These are phyloP conservation scores for Hypericum androsaemum DNA, from an alignment of 345 rosid genomes.

Conservation along the genomic window DNA sequence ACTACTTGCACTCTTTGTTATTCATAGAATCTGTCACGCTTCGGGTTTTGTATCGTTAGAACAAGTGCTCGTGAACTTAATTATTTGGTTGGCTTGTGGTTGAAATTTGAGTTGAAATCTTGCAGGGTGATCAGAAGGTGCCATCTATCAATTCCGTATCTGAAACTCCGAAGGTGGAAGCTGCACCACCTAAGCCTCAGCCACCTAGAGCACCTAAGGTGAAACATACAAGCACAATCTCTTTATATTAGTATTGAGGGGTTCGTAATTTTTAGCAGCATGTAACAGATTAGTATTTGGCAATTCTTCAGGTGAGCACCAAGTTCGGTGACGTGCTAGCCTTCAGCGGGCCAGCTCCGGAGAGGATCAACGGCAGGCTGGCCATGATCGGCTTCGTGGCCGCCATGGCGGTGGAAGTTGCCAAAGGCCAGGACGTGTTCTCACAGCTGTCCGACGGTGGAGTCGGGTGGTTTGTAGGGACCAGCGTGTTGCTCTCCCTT, in stretches of 20 bases:
- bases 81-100: background rate
- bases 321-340: slow-evolving; percentile 54
- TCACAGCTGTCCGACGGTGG: slow-evolving; percentile 58
- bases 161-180: background rate
- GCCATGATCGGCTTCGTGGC: slow-evolving; percentile 83
- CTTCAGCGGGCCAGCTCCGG: slow-evolving; percentile 81
- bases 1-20: too few relatives aligned
- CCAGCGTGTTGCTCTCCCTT: slow-evolving; percentile 40
- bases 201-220: slow-evolving; percentile 7
- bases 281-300: too few relatives aligned
- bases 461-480: slow-evolving; percentile 45
- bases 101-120: background rate
- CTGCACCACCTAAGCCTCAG: slow-evolving; percentile 4
- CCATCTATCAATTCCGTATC: background rate
- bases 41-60: slow-evolving; percentile 3
- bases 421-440: slow-evolving; percentile 56
- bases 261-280: too few relatives aligned
- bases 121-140: slow-evolving; percentile 4
- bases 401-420: slow-evolving; percentile 53
- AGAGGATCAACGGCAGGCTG: slow-evolving; percentile 79
- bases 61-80: background rate
- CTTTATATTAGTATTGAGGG: too few relatives aligned
- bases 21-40: too few relatives aligned
- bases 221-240: slow-evolving; percentile 14
- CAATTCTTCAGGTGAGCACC: slow-evolving; percentile 33